Evolutionary conservation across 345 rosid species (phyloP).

Genomic region (Citrus maxima): DNA sequence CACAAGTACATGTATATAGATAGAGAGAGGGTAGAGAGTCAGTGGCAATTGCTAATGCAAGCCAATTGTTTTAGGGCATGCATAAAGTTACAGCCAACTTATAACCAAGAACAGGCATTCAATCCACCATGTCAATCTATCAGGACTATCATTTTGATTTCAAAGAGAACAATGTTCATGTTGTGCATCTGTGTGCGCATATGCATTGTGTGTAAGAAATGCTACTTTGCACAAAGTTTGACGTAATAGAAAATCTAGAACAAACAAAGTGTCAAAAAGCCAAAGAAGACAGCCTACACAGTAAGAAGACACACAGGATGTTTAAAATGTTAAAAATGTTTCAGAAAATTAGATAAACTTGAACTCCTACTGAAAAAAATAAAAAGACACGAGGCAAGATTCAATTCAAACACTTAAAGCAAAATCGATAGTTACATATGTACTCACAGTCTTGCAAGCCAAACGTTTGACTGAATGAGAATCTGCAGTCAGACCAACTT

Average conservation of each 20-base stretch:
- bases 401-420: not conserved
- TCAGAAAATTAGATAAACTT: not conserved
- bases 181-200: not conserved
- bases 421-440: not conserved
- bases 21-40: not conserved
- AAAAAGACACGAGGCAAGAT: not conserved
- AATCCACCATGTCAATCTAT: not conserved
- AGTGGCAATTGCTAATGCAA: not conserved
- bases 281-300: not conserved
- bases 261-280: not conserved
- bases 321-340: not conserved
- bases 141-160: not conserved
- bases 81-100: not conserved
- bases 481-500: conserved; percentile 65
- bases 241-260: not conserved
- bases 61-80: not conserved
- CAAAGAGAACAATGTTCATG: not conserved
- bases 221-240: not conserved
- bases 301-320: not conserved
- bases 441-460: conserved; percentile 81
- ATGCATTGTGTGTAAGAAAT: not conserved
- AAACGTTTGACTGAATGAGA: conserved; percentile 55
- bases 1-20: not conserved
- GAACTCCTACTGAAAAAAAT: not conserved
- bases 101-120: not conserved